These are phyloP conservation scores for Hymenotorrendiella dingleyae DNA, from an alignment of 2,329 filamentous ascomycete species.

Conservation along the genomic window DNA sequence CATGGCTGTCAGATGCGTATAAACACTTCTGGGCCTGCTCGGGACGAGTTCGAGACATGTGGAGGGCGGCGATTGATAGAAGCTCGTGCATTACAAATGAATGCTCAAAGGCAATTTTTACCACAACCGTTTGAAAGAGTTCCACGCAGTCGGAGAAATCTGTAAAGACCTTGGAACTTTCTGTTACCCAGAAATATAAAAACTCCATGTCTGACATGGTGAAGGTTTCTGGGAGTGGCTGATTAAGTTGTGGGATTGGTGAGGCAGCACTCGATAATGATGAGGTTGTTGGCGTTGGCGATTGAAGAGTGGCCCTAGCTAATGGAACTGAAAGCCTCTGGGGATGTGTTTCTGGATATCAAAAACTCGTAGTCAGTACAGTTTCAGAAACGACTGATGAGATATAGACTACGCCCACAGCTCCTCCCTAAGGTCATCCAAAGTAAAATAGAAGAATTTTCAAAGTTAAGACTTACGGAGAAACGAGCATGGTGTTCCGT, in stretches of 20 bases:
- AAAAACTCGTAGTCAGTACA: too few relatives aligned
- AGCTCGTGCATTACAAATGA: conserved; percentile 34
- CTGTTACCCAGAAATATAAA: conserved; percentile 38
- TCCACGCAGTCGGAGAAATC: conserved; percentile 10
- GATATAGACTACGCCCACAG: too few relatives aligned
- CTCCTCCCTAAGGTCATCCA: too few relatives aligned
- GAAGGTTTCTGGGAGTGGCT: conserved; percentile 8
- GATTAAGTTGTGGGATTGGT: neutral
- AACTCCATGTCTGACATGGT: conserved; percentile 38
- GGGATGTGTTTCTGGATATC: neutral
- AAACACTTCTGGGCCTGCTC: conserved; percentile 18
- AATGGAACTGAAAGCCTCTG: neutral
- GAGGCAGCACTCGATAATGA: neutral
- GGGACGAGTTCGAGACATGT: conserved; percentile 30
- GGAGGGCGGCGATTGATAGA: conserved; percentile 32
- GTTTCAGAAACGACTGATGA: too few relatives aligned
- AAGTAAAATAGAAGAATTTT: too few relatives aligned
- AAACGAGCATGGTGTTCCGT: conserved; percentile 25
- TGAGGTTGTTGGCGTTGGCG: neutral
- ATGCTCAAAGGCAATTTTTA: conserved; percentile 21
- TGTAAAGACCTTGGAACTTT: conserved; percentile 25
- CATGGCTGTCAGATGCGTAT: conserved; percentile 28
- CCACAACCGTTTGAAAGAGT: conserved; percentile 22
- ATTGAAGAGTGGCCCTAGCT: neutral
- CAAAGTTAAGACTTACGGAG: too few relatives aligned